Evolutionary conservation across 148 eudicot species (phyloP).

Genomic region (Amaranthus cruentus): DNA sequence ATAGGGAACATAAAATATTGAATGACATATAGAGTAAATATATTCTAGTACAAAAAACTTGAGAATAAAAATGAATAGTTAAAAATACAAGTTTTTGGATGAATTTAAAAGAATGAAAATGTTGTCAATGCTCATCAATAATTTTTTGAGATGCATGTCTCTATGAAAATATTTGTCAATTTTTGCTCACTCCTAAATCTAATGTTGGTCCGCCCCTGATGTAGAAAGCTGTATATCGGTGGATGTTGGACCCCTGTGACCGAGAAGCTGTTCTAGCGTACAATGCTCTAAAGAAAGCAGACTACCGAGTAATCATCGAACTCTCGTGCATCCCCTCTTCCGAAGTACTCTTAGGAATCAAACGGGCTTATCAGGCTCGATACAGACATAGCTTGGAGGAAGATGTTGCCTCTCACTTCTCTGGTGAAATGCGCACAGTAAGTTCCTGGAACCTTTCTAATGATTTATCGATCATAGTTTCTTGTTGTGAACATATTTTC

Average conservation of each 20-base stretch:
- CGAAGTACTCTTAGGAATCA: slow-evolving; percentile 51
- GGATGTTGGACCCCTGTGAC: slow-evolving; percentile 68
- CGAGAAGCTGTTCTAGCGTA: slow-evolving; percentile 55
- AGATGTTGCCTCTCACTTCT: slow-evolving; percentile 53
- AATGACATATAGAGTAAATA: too few relatives aligned
- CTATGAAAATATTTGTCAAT: too few relatives aligned
- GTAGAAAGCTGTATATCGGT: slow-evolving; percentile 57
- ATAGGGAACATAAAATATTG: too few relatives aligned
- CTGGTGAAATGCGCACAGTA: slow-evolving; percentile 62
- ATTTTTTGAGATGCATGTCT: too few relatives aligned
- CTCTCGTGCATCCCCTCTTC: slow-evolving; percentile 45
- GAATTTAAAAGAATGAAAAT: too few relatives aligned
- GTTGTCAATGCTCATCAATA: too few relatives aligned
- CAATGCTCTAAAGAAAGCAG: slow-evolving; percentile 47
- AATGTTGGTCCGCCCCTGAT: not conserved
- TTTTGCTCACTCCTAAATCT: too few relatives aligned
- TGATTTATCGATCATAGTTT: too few relatives aligned
- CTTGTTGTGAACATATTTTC: not conserved
- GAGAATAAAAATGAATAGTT: too few relatives aligned
- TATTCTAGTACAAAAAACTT: too few relatives aligned
- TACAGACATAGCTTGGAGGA: slow-evolving; percentile 65
- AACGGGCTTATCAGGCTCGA: slow-evolving; percentile 63
- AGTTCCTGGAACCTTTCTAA: not conserved
- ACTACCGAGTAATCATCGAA: slow-evolving; percentile 56
- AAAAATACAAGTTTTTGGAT: too few relatives aligned